Conservation (phyloP, 139 green algal genomes). For the Chlamydomonas schloesseri region DNA sequence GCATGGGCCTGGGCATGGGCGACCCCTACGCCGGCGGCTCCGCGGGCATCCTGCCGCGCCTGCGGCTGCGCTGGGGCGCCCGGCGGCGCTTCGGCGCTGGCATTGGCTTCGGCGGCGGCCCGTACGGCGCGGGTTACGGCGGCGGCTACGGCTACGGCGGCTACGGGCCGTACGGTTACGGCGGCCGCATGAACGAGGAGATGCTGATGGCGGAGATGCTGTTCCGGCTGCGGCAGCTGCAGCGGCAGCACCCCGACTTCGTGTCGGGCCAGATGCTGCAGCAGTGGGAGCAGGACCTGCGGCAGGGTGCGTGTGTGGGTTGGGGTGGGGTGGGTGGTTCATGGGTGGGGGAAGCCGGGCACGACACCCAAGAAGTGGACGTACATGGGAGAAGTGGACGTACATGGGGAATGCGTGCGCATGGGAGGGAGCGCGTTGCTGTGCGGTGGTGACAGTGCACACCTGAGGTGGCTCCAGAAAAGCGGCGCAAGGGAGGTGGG, state of each 20-base stretch:
- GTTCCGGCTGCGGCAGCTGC: constrained; percentile 50
- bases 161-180: no score
- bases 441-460: no score
- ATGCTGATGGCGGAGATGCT: constrained; percentile 44
- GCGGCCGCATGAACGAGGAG: background rate
- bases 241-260: constrained; percentile 56
- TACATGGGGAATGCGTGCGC: background rate
- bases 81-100: background rate
- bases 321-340: background rate
- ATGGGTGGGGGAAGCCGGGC: background rate
- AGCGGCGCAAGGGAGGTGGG: no score
- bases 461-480: no score
- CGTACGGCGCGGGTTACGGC: background rate
- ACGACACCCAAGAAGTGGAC: no score
- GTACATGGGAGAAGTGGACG: background rate
- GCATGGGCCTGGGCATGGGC: background rate
- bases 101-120: background rate
- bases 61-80: constrained; percentile 33
- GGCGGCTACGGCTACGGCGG: no score
- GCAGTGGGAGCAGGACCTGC: constrained; percentile 53
- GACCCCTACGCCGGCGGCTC: background rate
- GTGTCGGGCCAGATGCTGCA: constrained; percentile 55
- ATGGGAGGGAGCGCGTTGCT: no score
- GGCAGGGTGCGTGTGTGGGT: background rate
- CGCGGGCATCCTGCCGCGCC: background rate